These are phyloP conservation scores for Myxozyma monticola DNA, from an alignment of 805 yeast genomes.

Conservation along the genomic window DNA sequence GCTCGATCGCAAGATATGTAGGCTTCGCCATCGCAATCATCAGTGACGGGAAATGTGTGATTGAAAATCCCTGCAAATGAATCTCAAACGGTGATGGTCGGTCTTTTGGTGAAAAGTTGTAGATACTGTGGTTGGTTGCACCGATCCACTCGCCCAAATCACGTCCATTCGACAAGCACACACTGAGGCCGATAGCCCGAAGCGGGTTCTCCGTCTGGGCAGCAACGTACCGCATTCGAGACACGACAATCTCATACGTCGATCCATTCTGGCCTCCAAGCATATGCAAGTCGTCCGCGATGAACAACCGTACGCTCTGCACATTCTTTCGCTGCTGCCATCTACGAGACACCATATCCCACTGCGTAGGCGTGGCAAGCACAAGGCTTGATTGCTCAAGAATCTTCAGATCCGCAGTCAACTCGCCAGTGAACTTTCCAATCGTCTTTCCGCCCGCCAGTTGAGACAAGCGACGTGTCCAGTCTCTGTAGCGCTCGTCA, in stretches of 20 bases:
- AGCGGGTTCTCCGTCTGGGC: slow-evolving; percentile 59
- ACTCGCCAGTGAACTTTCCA: slow-evolving; percentile 58
- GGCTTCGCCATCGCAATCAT: slow-evolving; percentile 54
- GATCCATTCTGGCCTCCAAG: slow-evolving; percentile 64
- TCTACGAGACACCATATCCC: slow-evolving; percentile 68
- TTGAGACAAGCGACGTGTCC: slow-evolving; percentile 53
- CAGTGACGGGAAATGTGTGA: slow-evolving; percentile 54
- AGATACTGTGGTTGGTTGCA: slow-evolving; percentile 56
- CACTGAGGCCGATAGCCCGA: slow-evolving; percentile 69
- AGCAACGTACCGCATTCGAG: slow-evolving; percentile 70
- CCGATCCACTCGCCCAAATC: slow-evolving; percentile 90
- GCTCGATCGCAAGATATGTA: slow-evolving; percentile 46
- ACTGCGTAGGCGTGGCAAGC: slow-evolving; percentile 76
- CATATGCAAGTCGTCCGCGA: slow-evolving; percentile 72
- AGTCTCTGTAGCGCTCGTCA: slow-evolving; percentile 48
- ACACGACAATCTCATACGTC: slow-evolving; percentile 65
- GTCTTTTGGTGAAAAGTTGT: slow-evolving; percentile 68
- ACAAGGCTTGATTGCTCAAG: slow-evolving; percentile 65
- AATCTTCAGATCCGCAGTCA: slow-evolving; percentile 53
- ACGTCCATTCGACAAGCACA: slow-evolving; percentile 69
- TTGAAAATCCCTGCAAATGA: slow-evolving; percentile 49
- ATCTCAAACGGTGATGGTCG: slow-evolving; percentile 59
- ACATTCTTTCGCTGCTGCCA: slow-evolving; percentile 78
- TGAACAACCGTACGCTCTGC: slow-evolving; percentile 63
- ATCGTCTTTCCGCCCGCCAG: slow-evolving; percentile 61